Evolutionary conservation across 2,329 filamentous ascomycete genomes (phyloP).

Genomic region (Bimuria novae-zelandiae): DNA sequence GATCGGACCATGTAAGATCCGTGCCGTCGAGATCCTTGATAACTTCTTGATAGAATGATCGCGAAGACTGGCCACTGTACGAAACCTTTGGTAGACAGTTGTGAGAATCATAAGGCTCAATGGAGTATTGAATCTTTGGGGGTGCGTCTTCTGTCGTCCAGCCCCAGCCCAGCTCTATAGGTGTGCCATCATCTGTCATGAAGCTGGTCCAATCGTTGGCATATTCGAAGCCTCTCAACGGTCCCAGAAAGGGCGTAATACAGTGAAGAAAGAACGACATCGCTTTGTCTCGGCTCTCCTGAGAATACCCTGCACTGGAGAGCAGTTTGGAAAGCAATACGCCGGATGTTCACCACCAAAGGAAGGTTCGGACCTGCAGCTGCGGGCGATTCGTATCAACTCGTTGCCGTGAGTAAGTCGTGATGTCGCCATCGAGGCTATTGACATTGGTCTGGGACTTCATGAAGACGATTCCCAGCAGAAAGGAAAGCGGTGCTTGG

Average conservation of each 20-base stretch:
- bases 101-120: background rate
- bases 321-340: background rate
- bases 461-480: too few relatives aligned
- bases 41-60: background rate
- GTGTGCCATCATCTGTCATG: conserved; percentile 5
- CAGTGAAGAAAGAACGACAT: background rate
- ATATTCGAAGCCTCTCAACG: background rate
- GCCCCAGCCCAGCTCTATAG: conserved; percentile 5
- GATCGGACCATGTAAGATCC: background rate
- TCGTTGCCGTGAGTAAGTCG: too few relatives aligned
- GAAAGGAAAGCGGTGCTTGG: too few relatives aligned
- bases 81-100: background rate
- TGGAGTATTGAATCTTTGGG: background rate
- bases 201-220: conserved; percentile 1
- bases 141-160: background rate
- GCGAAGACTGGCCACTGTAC: background rate
- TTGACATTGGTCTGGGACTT: too few relatives aligned
- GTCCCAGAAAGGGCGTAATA: background rate
- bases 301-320: background rate
- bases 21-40: background rate
- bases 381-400: background rate
- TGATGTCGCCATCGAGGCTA: too few relatives aligned
- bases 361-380: background rate
- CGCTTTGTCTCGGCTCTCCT: background rate
- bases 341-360: background rate